Percentiles rank a stretch among this genome's conserved stretches.
Evolutionary conservation across 1,139 yeast species (phyloP).

Genomic region (Diutina sp.): DNA sequence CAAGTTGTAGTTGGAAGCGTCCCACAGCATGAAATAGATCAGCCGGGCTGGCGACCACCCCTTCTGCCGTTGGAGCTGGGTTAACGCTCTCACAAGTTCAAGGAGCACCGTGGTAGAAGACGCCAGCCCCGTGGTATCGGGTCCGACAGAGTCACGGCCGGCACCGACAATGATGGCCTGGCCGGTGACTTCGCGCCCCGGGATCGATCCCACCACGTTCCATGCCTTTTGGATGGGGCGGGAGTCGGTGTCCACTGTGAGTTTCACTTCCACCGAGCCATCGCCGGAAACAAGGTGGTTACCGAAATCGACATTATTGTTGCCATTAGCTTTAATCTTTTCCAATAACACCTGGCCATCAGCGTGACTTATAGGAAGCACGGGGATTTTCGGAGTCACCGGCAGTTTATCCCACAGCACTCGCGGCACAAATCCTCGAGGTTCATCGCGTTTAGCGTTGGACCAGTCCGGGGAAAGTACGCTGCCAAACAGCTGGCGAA

Average conservation of each 20-base stretch:
- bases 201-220: slow-evolving; percentile 69
- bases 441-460: slow-evolving; percentile 11
- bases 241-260: slow-evolving; percentile 32
- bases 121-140: slow-evolving; percentile 61
- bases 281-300: slow-evolving; percentile 20
- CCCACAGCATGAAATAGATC: slow-evolving; percentile 77
- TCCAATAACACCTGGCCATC: slow-evolving; percentile 46
- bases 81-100: slow-evolving; percentile 59
- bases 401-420: slow-evolving; percentile 34
- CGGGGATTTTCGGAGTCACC: slow-evolving; percentile 58
- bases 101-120: slow-evolving; percentile 68
- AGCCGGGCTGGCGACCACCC: slow-evolving; percentile 82
- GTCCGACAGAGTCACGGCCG: slow-evolving; percentile 65
- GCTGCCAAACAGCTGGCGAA: slow-evolving; percentile 66
- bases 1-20: slow-evolving; percentile 67
- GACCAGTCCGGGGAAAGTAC: slow-evolving; percentile 72
- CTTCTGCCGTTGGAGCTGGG: slow-evolving; percentile 49
- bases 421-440: slow-evolving; percentile 23
- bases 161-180: slow-evolving; percentile 76
- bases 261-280: slow-evolving; percentile 15
- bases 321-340: slow-evolving; percentile 18
- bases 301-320: slow-evolving; percentile 31
- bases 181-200: slow-evolving; percentile 70
- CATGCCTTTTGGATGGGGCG: slow-evolving; percentile 58
- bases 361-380: slow-evolving; percentile 61